Evolutionary conservation across 495 filamentous ascomycete genomes (phyloP).

Genomic region (Tuber microsphaerosporum): DNA sequence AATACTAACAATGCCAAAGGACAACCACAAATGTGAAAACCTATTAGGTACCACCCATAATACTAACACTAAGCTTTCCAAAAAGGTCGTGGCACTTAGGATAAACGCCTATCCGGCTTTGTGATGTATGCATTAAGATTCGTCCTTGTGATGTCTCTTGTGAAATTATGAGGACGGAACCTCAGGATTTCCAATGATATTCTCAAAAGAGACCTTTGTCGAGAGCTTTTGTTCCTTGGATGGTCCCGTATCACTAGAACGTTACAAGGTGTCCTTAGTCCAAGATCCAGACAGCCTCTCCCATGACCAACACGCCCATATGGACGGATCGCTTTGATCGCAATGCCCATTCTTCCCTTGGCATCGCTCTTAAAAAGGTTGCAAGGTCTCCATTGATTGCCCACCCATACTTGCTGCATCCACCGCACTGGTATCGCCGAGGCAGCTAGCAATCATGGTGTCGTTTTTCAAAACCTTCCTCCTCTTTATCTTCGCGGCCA

Average conservation of each 20-base stretch:
- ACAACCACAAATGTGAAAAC: conserved; percentile 2
- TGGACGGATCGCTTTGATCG: neutral
- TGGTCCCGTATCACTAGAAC: neutral
- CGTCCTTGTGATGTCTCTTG: neutral
- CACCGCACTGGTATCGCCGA: neutral
- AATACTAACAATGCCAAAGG: conserved; percentile 23
- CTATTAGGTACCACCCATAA: neutral
- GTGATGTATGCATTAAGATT: neutral
- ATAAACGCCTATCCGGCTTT: neutral
- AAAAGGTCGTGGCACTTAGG: neutral
- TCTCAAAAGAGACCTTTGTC: neutral
- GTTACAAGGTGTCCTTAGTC: neutral
- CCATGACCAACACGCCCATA: neutral
- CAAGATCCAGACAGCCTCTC: neutral
- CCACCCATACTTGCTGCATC: conserved; percentile 1
- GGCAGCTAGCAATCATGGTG: conserved; percentile 24
- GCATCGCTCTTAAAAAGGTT: neutral
- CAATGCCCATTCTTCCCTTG: neutral
- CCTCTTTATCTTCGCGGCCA: conserved; percentile 5
- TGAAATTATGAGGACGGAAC: neutral
- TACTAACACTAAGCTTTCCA: neutral
- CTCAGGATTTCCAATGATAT: neutral
- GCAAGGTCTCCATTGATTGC: neutral
- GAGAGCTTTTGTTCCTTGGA: neutral
- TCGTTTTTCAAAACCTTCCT: conserved; percentile 24